These are phyloP conservation scores for Fusarium stilboides DNA, from an alignment of 2,329 filamentous ascomycete species.

Conservation along the genomic window DNA sequence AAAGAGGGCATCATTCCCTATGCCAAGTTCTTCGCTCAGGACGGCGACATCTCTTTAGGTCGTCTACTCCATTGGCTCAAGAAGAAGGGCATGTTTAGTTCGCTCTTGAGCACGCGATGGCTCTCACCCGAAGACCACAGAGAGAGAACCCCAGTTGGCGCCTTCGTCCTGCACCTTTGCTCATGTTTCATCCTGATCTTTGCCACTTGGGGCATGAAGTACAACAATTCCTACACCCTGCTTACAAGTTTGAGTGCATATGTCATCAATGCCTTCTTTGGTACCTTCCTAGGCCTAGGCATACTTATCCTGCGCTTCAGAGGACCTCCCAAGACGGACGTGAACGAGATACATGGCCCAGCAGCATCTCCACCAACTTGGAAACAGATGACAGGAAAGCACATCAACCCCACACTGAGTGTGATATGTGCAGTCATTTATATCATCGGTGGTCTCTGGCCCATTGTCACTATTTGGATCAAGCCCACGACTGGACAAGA, in stretches of 20 bases:
- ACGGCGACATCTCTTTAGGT: constrained; percentile 55
- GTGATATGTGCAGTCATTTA: constrained; percentile 53
- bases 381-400: constrained; percentile 53
- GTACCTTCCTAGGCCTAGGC: constrained; percentile 53
- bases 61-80: constrained; percentile 53
- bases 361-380: constrained; percentile 45
- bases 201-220: constrained; percentile 51
- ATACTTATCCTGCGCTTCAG: constrained; percentile 56
- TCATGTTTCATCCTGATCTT: constrained; percentile 56
- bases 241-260: constrained; percentile 55
- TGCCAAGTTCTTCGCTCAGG: constrained; percentile 63
- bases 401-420: constrained; percentile 52
- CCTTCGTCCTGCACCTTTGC: constrained; percentile 54
- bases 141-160: constrained; percentile 57
- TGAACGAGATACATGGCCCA: constrained; percentile 26
- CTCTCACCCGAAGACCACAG: constrained; percentile 54
- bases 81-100: constrained; percentile 50
- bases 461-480: constrained; percentile 54
- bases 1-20: constrained; percentile 70
- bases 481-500: constrained; percentile 37
- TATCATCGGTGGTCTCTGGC: constrained; percentile 52
- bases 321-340: constrained; percentile 51
- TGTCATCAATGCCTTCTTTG: constrained; percentile 55
- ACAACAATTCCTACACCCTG: constrained; percentile 50
- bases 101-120: constrained; percentile 49